Base-by-base conservation (phyloP, 2,329 filamentous ascomycete genomes). In the Monosporascus sp. region DNA sequence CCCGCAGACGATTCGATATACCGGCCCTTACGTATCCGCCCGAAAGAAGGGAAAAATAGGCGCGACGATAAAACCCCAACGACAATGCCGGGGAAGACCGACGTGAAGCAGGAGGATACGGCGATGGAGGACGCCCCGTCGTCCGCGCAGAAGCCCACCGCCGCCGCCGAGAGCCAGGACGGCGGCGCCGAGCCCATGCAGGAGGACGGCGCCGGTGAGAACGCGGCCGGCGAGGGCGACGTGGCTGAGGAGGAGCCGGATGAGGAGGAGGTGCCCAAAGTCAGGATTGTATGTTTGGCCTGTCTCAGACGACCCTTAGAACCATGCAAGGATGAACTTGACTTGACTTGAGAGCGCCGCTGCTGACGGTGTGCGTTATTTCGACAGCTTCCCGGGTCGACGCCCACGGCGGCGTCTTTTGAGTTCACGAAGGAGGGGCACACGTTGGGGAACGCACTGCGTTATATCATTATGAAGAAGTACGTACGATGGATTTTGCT, bases 391-490 rank as follows among this genome's bases (percentile, higher is more conserved):
- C 88, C 91, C 37, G 92, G 92, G 48, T 89, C 90, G 52, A 88
- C 82, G 73, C 88, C 93, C 49, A 93, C 88, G 8, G 92, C 92
- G 5, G 94, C 94, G 31, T 96, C 91, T 17, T 99, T 97, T 69
- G 90, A 97, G 69, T 96, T 99, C 65, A 84, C 89, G 56, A 86
- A 90, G 46, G 94, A 99, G 75, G 91, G 95, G 44, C 94, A 99
- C 73, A 99, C 94, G 0, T 78, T 99, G 50, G 94, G 94, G 27
- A 99, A 99, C 72, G 91, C 92, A 9, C 75, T 99, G 63, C 83
- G 94, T 66, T 97, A 92, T 69, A 88, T 97, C 59, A 95, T 99
- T 66, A 97, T 96, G 90, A 97, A 97, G 76, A 99, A 99, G 93
- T 97, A 77, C 60, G 84, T 68, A 16, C n/a, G 14, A 16, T 31